Evolutionary conservation across 2,329 filamentous ascomycete genomes (phyloP).

Genomic region (Diaporthe aspalathi): DNA sequence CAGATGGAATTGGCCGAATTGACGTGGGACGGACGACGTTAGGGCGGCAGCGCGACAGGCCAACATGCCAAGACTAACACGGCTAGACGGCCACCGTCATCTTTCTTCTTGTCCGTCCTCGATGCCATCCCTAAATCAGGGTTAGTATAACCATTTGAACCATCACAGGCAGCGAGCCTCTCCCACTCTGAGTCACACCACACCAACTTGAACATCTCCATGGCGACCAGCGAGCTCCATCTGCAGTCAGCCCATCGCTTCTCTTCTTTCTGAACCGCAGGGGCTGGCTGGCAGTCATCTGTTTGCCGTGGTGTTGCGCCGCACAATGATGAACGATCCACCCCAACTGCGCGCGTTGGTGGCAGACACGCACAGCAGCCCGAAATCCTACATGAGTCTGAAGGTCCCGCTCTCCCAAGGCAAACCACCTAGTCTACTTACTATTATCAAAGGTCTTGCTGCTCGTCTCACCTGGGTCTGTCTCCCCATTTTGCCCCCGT

Average conservation of each 20-base stretch:
- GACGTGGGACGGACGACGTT: neutral
- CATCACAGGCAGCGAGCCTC: neutral
- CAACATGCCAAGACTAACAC: neutral
- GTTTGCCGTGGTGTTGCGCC: neutral
- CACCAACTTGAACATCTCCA: too few relatives aligned
- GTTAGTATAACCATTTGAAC: too few relatives aligned
- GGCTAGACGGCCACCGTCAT: neutral
- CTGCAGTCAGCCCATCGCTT: too few relatives aligned
- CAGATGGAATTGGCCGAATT: conserved; percentile 4
- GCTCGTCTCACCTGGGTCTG: neutral
- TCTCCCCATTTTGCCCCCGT: neutral
- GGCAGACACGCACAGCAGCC: neutral
- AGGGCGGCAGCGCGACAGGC: neutral
- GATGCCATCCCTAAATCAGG: too few relatives aligned
- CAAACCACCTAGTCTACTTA: neutral
- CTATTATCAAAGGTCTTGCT: neutral
- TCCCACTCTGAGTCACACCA: conserved; percentile 7
- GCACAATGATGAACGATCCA: conserved; percentile 1
- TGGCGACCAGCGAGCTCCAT: too few relatives aligned
- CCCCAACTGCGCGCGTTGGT: neutral
- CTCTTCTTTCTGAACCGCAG: neutral
- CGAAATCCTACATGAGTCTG: neutral
- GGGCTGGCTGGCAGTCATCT: neutral
- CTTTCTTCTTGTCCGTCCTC: neutral
- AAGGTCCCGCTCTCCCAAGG: neutral